These are phyloP conservation scores for Cucurbita maxima DNA, from an alignment of 306 rosid genomes.

Conservation along the genomic window DNA sequence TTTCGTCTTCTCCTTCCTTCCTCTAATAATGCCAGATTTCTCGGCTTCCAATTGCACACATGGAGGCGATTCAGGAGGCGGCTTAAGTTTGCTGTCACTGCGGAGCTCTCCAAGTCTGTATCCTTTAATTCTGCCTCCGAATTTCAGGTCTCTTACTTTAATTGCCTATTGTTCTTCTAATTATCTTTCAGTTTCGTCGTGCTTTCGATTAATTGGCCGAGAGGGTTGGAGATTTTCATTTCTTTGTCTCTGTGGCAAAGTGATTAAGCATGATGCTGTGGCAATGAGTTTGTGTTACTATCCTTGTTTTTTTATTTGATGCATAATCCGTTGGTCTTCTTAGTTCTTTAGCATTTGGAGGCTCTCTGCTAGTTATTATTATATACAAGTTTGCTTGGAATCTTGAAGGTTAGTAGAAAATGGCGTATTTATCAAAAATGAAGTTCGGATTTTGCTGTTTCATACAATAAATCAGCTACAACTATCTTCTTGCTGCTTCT, in stretches of 20 bases:
- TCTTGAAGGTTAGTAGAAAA: neutral
- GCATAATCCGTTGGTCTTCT: neutral
- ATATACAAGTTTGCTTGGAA: neutral
- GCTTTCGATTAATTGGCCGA: neutral
- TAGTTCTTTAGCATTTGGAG: neutral
- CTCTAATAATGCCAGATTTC: conserved; percentile 14
- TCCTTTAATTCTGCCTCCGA: conserved; percentile 40
- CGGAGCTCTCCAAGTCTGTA: conserved; percentile 42
- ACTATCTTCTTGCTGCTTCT: neutral
- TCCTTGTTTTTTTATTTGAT: neutral
- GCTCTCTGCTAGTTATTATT: neutral
- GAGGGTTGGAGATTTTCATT: neutral
- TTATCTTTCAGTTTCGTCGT: neutral
- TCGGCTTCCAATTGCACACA: conserved; percentile 22
- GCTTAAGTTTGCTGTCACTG: conserved; percentile 43
- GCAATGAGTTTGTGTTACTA: neutral
- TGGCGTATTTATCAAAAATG: neutral
- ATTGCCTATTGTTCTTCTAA: neutral
- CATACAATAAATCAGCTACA: neutral
- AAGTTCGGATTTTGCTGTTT: neutral
- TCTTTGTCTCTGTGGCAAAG: neutral
- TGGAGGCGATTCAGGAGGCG: conserved; percentile 30
- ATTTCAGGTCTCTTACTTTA: conserved; percentile 36
- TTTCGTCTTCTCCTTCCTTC: conserved; percentile 23
- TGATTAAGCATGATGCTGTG: neutral